phyloP scores from a whole-genome alignment of 1,284 basidiomycete genomes.

The Termitomyces sp. region DNA sequence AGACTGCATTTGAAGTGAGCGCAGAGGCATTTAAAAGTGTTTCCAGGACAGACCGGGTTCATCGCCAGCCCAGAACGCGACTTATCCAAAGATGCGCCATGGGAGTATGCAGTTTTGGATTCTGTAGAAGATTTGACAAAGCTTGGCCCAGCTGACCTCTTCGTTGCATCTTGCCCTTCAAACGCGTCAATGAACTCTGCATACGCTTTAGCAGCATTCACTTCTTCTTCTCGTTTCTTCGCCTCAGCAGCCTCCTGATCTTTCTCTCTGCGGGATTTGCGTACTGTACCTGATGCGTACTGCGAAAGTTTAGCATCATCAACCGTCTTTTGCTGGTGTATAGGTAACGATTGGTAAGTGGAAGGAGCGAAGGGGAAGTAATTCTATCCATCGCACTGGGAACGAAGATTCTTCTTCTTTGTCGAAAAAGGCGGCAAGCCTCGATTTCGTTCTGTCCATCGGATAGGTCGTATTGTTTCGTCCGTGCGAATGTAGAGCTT shows the following conservation, averaged over 20 bases:
- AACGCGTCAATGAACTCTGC: conserved; percentile 86
- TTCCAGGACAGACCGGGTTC: conserved; percentile 22
- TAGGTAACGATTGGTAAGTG: conserved; percentile 50
- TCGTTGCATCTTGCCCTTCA: conserved; percentile 61
- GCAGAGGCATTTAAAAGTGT: background rate
- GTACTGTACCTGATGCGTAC: conserved; percentile 67
- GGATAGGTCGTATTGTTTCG: background rate
- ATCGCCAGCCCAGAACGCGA: conserved; percentile 25
- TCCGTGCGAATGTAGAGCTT: background rate
- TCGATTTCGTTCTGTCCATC: conserved; percentile 74
- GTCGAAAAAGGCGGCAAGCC: conserved; percentile 74
- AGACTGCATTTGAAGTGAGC: conserved; percentile 29
- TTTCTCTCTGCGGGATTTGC: conserved; percentile 78
- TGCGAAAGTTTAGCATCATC: conserved; percentile 76
- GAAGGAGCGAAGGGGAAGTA: conserved; percentile 44
- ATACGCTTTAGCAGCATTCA: conserved; percentile 72
- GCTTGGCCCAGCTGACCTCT: conserved; percentile 48
- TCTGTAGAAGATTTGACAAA: conserved; percentile 75
- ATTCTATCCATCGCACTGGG: conserved; percentile 78
- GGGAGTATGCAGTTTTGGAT: conserved; percentile 45
- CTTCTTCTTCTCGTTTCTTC: conserved; percentile 80
- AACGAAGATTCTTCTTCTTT: conserved; percentile 76
- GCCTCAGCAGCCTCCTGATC: conserved; percentile 87
- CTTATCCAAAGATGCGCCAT: conserved; percentile 18
- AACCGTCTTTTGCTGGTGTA: conserved; percentile 66